A percentile compares a stretch with the other conserved stretches of the same genome.
Conservation (phyloP, 148 eudicot genomes). For the Cornus suecica region DNA sequence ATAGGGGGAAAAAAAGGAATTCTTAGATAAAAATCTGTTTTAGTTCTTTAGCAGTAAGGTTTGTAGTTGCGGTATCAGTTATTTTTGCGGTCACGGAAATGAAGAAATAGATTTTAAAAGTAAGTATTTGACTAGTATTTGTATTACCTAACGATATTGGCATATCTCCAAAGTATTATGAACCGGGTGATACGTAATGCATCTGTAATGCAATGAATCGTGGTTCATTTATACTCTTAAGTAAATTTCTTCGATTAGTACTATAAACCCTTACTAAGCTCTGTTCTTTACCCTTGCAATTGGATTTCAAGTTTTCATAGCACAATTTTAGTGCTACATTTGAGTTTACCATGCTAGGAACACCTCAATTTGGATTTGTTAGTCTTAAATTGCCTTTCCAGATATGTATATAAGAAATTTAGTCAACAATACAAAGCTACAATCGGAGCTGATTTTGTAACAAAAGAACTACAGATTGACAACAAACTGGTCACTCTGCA, state of each 20-base stretch:
- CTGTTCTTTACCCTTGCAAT: not conserved
- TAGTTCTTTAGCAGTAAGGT: too few species aligned
- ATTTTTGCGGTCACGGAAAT: too few species aligned
- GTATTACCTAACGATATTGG: too few species aligned
- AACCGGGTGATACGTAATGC: too few species aligned
- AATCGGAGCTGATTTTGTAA: constrained; percentile 79
- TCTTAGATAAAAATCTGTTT: too few species aligned
- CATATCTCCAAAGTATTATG: too few species aligned
- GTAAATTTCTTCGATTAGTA: not conserved
- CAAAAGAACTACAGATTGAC: constrained; percentile 61
- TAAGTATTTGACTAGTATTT: too few species aligned
- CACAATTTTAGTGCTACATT: not conserved
- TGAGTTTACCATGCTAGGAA: not conserved
- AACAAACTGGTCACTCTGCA: constrained; percentile 56
- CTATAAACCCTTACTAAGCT: not conserved
- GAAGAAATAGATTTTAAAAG: too few species aligned
- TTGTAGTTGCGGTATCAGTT: too few species aligned
- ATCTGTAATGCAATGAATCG: too few species aligned
- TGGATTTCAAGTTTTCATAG: not conserved
- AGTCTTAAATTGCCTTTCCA: constrained; percentile 10
- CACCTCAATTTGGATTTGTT: not conserved
- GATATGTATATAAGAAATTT: constrained; percentile 67
- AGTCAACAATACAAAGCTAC: constrained; percentile 72
- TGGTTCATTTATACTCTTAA: too few species aligned
- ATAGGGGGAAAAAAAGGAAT: too few species aligned